Evolutionary conservation across 805 yeast species (phyloP), one percentile per base, ranked within the genome.

Genomic region (Tetrapisispora namnaoensis): DNA sequence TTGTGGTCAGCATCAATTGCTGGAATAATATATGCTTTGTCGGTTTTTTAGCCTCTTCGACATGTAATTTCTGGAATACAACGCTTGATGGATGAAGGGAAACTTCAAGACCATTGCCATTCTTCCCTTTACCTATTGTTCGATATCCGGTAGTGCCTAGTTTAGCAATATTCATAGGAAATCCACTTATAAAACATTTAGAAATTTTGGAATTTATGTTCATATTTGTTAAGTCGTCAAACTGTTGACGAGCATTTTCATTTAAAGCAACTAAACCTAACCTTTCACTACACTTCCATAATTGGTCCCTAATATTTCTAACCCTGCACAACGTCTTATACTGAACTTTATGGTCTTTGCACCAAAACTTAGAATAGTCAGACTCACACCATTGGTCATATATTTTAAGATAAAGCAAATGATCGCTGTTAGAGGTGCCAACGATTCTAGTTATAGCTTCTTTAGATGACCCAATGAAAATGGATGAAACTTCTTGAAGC

Each of bases 51-150:
- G 70, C 68, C 13, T 72, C 70, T 24, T 54, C 60, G 37, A 51
- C 55, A 10, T 54, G 41, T 11, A 30, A 32, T 17, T 55, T 55
- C 35, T 58, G 58, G 57, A 77, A 79, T 30, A 91, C 61, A 0
- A 82, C 78, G 0, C 95, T 85, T 0, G 95, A 83, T 0, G 99
- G 99, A 58, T 91, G 99, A 32, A 91, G 73, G 58, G 70, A 75
- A 1, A 88, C 91, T n/a, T 79, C 75, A 52, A 86, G 83, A 37
- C 82, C 81, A 52, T 80, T 81, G 55, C 79, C 79, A 10, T 51
- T 49, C 34, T 57, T 39, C 53, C 57, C 44, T 20, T 18, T 17
- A 52, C 65, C 64, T 28, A 54, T 54, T 3, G 65, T 66, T n/a
- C 47, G 57, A 47, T 63, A 63, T 1, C 68, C 68, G 6, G 56